Evolutionary conservation across 805 yeast genomes (phyloP).

Genomic region (Kazachstania psychrophila): DNA sequence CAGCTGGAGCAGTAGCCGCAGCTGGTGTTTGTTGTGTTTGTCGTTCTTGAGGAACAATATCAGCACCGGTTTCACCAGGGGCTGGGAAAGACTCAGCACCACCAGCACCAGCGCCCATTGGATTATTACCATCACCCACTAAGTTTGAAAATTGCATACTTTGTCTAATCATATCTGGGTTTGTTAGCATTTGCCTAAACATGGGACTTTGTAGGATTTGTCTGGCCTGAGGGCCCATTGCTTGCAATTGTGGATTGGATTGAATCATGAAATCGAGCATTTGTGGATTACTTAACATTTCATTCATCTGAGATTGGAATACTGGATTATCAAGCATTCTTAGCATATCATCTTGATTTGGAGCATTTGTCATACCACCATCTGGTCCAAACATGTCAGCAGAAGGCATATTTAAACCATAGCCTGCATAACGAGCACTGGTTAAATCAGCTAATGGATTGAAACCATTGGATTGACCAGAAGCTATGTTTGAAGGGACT

Average conservation of each 20-base stretch:
- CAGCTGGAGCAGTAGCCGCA: conserved; percentile 17
- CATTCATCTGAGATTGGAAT: conserved; percentile 73
- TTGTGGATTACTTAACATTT: conserved; percentile 78
- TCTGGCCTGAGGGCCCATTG: conserved; percentile 84
- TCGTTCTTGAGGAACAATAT: conserved; percentile 5
- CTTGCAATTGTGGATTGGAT: conserved; percentile 74
- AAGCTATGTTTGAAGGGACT: conserved; percentile 64
- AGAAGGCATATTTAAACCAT: conserved; percentile 62
- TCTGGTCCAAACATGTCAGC: conserved; percentile 90
- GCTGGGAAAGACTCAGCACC: conserved; percentile 34
- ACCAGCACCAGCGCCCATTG: conserved; percentile 23
- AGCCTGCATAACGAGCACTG: conserved; percentile 93
- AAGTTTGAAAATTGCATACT: conserved; percentile 67
- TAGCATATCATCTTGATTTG: conserved; percentile 66
- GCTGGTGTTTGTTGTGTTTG: conserved; percentile 12
- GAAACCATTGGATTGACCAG: conserved; percentile 75
- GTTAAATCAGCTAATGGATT: conserved; percentile 89
- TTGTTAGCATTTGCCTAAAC: conserved; percentile 68
- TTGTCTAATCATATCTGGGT: conserved; percentile 78
- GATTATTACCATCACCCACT: conserved; percentile 23
- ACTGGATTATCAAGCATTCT: conserved; percentile 73
- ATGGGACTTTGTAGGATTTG: conserved; percentile 76
- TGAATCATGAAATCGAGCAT: conserved; percentile 75
- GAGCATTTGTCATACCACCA: conserved; percentile 58
- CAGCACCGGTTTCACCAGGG: conserved; percentile 35